A percentile compares a stretch with the other conserved stretches of the same genome.
Evolutionary conservation across 2,329 filamentous ascomycete species (phyloP).

Genomic region (Ceratocystis eucalypticola): DNA sequence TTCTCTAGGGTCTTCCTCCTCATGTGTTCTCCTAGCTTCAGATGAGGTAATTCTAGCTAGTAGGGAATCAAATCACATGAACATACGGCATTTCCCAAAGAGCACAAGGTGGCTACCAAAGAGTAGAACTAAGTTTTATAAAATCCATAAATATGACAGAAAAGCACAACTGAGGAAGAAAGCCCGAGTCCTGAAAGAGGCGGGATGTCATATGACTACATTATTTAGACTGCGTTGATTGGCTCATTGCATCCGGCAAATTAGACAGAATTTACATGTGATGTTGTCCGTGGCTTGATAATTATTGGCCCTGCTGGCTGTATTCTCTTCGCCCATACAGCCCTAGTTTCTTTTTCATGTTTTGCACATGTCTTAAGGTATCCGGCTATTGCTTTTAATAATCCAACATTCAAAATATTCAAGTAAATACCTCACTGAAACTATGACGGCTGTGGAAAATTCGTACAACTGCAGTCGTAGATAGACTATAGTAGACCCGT

Average conservation of each 20-base stretch:
- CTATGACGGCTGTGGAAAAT: no score
- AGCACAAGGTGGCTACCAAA: background rate
- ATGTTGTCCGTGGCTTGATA: background rate
- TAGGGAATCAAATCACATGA: conserved; percentile 2
- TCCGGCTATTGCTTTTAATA: no score
- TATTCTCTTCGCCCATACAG: no score
- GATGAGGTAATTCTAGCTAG: conserved; percentile 3
- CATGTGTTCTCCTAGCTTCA: background rate
- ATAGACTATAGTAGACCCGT: no score
- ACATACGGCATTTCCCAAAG: background rate
- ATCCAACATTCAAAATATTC: no score
- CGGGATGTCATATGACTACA: background rate
- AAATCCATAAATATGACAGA: background rate
- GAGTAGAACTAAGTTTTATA: background rate
- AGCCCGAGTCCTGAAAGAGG: background rate
- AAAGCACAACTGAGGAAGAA: background rate
- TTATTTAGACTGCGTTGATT: background rate
- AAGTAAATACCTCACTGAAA: no score
- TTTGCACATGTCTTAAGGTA: no score
- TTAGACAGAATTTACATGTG: conserved; percentile 1
- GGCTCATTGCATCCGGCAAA: background rate
- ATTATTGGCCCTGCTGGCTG: no score
- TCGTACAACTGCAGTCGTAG: no score
- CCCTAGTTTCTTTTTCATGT: no score
- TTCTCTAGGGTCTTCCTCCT: conserved; percentile 1